phyloP scores from a whole-genome alignment of 1,284 basidiomycete species.

The Heterobasidion irregulare region DNA sequence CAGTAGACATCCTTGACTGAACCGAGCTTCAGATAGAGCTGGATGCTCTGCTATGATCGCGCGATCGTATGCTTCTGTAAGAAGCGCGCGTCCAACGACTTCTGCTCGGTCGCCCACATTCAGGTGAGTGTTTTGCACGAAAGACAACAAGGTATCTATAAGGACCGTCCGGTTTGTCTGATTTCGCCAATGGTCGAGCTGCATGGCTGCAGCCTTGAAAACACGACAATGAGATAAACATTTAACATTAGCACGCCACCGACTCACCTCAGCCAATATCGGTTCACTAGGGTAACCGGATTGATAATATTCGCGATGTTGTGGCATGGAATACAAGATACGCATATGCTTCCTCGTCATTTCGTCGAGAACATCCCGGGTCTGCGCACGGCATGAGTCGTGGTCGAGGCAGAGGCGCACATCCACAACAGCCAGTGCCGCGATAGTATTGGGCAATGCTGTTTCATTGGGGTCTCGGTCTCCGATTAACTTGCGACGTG shows the following conservation, averaged over 20 bases:
- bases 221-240: no score
- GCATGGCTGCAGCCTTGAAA: not conserved
- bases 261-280: not conserved
- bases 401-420: not conserved
- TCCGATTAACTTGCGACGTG: not conserved
- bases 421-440: not conserved
- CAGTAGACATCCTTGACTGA: not conserved
- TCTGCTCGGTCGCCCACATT: not conserved
- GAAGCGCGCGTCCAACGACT: not conserved
- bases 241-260: not conserved
- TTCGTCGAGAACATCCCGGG: not conserved
- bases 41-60: not conserved
- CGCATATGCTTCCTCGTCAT: not conserved
- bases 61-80: not conserved
- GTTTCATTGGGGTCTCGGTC: not conserved
- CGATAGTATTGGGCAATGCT: not conserved
- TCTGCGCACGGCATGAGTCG: not conserved
- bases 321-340: not conserved
- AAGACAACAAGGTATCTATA: not conserved
- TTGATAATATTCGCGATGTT: not conserved
- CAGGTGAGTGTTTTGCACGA: not conserved
- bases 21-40: not conserved
- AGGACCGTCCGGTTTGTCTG: not conserved
- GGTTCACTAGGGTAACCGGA: constrained; percentile 1
- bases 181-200: not conserved